Base-by-base conservation (phyloP, 2,329 filamentous ascomycete species). In the Geosmithia flava region DNA sequence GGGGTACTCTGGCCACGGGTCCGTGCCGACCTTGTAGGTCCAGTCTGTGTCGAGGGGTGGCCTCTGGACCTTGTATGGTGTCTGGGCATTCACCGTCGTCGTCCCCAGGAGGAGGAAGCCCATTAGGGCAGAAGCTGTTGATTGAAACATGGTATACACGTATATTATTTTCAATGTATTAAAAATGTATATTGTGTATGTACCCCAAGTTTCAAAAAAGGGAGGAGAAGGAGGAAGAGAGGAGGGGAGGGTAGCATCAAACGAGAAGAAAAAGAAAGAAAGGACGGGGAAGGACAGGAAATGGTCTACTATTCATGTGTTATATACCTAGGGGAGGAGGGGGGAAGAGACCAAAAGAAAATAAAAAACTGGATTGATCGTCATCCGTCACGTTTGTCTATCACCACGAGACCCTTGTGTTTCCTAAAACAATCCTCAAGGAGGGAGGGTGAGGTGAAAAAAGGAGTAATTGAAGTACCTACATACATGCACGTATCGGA, bases 1-100 rank as follows among this genome's bases (percentile, higher is more conserved):
- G 10, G 77, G 77, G 52, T 80, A 69, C 45, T 80, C 73, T 1
- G 71, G 71, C 74, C 74, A 77, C 0, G 74, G 72, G 39, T 70
- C 61, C 1, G 65, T 72, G 39, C 73, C 72, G 19, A 74, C 69
- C 8, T 67, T 58, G 47, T 65, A 58, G 0, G 73, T 76, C 72
- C 72, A 76, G 6, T 66, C 62, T 7, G 69, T 75, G 52, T 69
- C 66, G 8, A 70, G 61, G 0, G 64, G 68, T 6, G 65, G 64
- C n/a, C 54, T 58, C 53, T 63, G 53, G 2, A 62, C 55, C 39
- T 57, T 48, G 56, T 69, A 66, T 1, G 59, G 59, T 7, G 40
- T 49, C 49, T 48, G 49, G 42, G 44, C 49, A 30, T 11, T 16
- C 6, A 37, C 33, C 15, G 3, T 11, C 11, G 29, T 11, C 3